Percentiles rank a stretch among this genome's conserved stretches.
Evolutionary conservation across 257 asterid genomes (phyloP).

Genomic region (Thymus mandschuricus): DNA sequence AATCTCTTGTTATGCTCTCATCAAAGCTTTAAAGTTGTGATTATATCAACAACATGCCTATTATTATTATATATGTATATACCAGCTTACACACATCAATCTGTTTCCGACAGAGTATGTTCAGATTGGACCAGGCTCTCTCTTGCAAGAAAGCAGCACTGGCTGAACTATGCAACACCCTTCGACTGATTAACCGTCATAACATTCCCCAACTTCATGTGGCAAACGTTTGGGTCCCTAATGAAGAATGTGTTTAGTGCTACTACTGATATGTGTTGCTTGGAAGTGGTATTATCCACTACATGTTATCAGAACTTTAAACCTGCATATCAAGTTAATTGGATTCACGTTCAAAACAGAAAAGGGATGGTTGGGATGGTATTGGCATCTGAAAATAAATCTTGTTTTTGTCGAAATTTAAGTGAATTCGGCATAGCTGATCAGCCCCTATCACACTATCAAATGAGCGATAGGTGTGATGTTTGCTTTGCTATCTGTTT

Average conservation of each 20-base stretch:
- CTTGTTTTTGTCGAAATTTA: neutral
- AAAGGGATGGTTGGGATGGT: conserved; percentile 27
- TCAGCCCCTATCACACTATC: neutral
- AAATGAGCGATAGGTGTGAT: neutral
- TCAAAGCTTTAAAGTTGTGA: neutral
- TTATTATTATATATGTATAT: no score
- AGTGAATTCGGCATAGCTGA: neutral
- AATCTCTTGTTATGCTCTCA: neutral
- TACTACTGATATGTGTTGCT: neutral
- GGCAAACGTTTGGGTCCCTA: no score
- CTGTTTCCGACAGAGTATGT: neutral
- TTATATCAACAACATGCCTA: no score
- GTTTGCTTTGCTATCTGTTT: conserved; percentile 21
- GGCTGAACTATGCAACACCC: no score
- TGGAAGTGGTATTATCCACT: neutral
- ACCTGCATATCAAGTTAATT: neutral
- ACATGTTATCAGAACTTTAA: neutral
- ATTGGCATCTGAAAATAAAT: conserved; percentile 16
- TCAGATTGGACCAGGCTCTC: neutral
- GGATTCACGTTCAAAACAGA: neutral
- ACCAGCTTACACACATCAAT: neutral
- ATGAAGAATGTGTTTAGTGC: no score
- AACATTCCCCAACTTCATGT: no score
- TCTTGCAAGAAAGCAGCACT: neutral
- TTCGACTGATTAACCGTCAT: no score